Percentiles rank a stretch among this genome's conserved stretches.
Conservation (phyloP, 2,329 filamentous ascomycete genomes). For the Penicillium sp. region DNA sequence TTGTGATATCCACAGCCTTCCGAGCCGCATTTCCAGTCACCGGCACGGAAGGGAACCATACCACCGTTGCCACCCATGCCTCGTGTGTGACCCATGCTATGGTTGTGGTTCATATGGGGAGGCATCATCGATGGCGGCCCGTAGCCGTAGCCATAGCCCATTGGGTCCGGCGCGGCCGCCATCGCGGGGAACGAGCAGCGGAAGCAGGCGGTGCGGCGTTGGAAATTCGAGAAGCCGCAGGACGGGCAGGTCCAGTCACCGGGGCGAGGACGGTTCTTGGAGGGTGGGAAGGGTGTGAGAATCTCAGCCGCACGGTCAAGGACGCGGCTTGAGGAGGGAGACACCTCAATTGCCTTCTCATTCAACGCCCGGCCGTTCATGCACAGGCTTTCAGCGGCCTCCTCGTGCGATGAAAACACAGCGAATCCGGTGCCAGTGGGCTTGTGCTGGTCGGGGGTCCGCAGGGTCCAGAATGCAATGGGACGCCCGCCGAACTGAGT, state of each 20-base stretch:
- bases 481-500: constrained; percentile 96
- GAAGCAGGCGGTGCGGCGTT: constrained; percentile 96
- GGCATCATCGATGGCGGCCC: constrained; percentile 73
- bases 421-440: constrained; percentile 98
- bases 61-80: constrained; percentile 69
- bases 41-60: constrained; percentile 92
- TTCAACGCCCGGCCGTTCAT: constrained; percentile 99
- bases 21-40: constrained; percentile 98
- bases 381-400: constrained; percentile 95
- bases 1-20: constrained; percentile 98
- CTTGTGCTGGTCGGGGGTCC: constrained; percentile 97
- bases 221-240: constrained; percentile 98
- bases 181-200: constrained; percentile 98
- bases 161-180: constrained; percentile 68
- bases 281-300: constrained; percentile 92
- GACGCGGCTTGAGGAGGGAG: constrained; percentile 92
- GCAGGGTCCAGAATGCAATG: constrained; percentile 97
- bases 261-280: constrained; percentile 94
- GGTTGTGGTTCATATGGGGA: constrained; percentile 62
- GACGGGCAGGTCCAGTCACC: constrained; percentile 99
- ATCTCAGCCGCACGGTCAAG: constrained; percentile 94
- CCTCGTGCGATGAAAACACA: constrained; percentile 97
- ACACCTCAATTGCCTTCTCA: constrained; percentile 98
- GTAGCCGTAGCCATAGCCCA: constrained; percentile 58
- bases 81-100: constrained; percentile 53